phyloP scores from a whole-genome alignment of 2,329 filamentous ascomycete species.

The Tothia fuscella region DNA sequence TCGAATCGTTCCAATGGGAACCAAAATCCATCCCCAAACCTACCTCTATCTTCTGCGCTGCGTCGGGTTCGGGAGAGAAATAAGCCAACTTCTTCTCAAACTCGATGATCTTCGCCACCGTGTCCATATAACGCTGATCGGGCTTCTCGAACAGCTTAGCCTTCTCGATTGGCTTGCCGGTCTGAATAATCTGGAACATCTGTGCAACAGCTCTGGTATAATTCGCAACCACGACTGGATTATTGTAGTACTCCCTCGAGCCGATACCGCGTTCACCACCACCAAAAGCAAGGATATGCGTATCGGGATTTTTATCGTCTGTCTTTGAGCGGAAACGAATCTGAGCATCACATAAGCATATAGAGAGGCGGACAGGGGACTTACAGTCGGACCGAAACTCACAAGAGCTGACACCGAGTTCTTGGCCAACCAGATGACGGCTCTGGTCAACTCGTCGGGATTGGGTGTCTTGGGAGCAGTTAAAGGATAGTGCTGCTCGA shows the following conservation, averaged over 20 bases:
- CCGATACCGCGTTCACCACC: conserved; percentile 35
- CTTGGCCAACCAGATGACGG: conserved; percentile 35
- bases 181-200: conserved; percentile 24
- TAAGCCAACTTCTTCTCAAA: conserved; percentile 51
- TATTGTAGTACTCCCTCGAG: conserved; percentile 24
- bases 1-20: too few relatives aligned
- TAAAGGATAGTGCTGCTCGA: conserved; percentile 8
- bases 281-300: conserved; percentile 35
- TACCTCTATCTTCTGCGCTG: conserved; percentile 41
- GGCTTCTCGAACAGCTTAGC: conserved; percentile 25
- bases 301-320: conserved; percentile 45
- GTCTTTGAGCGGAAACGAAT: conserved; percentile 19
- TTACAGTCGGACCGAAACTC: conserved; percentile 1
- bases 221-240: conserved; percentile 22
- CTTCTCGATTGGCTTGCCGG: conserved; percentile 11
- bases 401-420: conserved; percentile 29
- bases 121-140: neutral
- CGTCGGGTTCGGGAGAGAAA: conserved; percentile 45
- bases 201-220: conserved; percentile 19
- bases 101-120: conserved; percentile 25
- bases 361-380: neutral
- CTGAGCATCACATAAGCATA: neutral
- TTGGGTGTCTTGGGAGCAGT: neutral
- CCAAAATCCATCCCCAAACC: too few relatives aligned
- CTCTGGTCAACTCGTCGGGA: conserved; percentile 18